phyloP scores from a whole-genome alignment of 1,139 yeast genomes.

The Suhomyces bokatorum region DNA sequence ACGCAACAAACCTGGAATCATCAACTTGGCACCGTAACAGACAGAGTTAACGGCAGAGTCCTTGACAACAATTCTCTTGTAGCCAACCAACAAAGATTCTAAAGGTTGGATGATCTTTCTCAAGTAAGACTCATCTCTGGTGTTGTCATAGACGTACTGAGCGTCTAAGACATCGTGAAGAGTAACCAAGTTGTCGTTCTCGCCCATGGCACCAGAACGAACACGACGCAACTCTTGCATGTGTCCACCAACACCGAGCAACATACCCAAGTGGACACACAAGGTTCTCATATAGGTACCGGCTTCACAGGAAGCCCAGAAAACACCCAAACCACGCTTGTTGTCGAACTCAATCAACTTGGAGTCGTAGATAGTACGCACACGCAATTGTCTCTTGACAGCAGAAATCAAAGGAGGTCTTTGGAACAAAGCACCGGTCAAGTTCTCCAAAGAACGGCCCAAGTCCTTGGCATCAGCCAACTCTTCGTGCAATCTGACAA shows the following conservation, averaged over 20 bases:
- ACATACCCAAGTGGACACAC: constrained; percentile 98
- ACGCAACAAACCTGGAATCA: constrained; percentile 98
- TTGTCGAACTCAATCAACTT: constrained; percentile 94
- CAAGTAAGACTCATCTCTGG: constrained; percentile 93
- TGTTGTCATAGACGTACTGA: constrained; percentile 95
- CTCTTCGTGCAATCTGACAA: constrained; percentile 92
- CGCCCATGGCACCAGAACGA: constrained; percentile 93
- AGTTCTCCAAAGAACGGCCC: constrained; percentile 84
- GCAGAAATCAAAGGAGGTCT: constrained; percentile 99
- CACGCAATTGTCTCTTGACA: constrained; percentile 98
- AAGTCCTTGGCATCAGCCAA: constrained; percentile 87
- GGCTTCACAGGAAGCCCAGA: constrained; percentile 99
- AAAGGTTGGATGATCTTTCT: constrained; percentile 94
- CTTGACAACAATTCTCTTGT: constrained; percentile 96
- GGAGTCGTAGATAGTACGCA: constrained; percentile 95
- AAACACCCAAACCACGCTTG: constrained; percentile 94
- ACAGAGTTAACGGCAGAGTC: constrained; percentile 98
- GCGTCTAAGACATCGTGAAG: constrained; percentile 97
- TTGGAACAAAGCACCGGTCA: constrained; percentile 98
- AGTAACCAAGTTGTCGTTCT: constrained; percentile 89
- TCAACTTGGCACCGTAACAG: constrained; percentile 97
- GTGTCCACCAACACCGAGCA: constrained; percentile 98
- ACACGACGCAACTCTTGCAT: constrained; percentile 99
- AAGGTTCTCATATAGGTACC: constrained; percentile 99
- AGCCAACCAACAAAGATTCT: constrained; percentile 89